Evolutionary conservation across 805 yeast genomes (phyloP).

Genomic region (Torulaspora indica): DNA sequence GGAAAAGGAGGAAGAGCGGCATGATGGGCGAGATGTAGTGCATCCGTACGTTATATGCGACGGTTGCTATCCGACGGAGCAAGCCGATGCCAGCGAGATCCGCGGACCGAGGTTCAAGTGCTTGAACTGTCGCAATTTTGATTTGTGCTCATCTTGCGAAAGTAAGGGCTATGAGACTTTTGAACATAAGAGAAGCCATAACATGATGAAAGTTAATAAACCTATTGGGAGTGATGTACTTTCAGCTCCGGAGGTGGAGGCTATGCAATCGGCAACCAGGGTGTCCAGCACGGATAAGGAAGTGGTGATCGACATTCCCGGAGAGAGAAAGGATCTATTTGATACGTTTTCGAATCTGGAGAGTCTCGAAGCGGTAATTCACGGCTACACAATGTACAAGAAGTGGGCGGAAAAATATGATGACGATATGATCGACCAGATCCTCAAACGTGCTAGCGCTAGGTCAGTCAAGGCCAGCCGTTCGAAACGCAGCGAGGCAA

Average conservation of each 20-base stretch:
- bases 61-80: slow-evolving; percentile 23
- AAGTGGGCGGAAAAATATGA: slow-evolving; percentile 13
- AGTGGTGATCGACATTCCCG: slow-evolving; percentile 22
- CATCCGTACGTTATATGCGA: slow-evolving; percentile 26
- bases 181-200: slow-evolving; percentile 20
- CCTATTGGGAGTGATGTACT: slow-evolving; percentile 7
- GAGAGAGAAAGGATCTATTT: slow-evolving; percentile 19
- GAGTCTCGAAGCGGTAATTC: slow-evolving; percentile 19
- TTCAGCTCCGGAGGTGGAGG: neutral
- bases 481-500: neutral
- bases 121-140: slow-evolving; percentile 45
- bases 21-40: slow-evolving; percentile 3
- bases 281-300: slow-evolving; percentile 9
- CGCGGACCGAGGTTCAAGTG: slow-evolving; percentile 47
- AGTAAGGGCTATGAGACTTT: slow-evolving; percentile 14
- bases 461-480: neutral
- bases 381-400: slow-evolving; percentile 18
- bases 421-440: slow-evolving; percentile 11
- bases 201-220: slow-evolving; percentile 19
- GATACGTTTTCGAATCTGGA: slow-evolving; percentile 26
- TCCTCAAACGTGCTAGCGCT: neutral
- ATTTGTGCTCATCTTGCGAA: slow-evolving; percentile 42
- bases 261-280: neutral
- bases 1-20: slow-evolving; percentile 1
- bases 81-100: slow-evolving; percentile 18